Base-by-base conservation (phyloP, 1,139 yeast species). In the Lodderomyces oxycetoniae region DNA sequence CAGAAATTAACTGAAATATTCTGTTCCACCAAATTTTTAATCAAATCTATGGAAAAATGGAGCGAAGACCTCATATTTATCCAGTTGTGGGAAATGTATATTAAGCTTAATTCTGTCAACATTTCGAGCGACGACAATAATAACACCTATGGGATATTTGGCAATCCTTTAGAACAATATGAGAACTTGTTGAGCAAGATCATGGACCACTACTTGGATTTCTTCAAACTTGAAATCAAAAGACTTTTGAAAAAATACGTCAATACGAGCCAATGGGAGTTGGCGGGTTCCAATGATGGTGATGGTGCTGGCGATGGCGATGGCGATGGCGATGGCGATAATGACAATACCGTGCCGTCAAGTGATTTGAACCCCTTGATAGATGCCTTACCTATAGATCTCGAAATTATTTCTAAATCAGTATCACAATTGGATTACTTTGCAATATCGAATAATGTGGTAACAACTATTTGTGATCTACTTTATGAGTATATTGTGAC, bases 31-130 rank as follows among this genome's bases (percentile, higher is more conserved):
- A 67, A 68, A 38, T 80, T 63, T 41, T 63, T 77, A 4, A 60
- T 66, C 11, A 70, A 70, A 26, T 61, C 72, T 8, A 59, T 85
- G 54, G 72, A 68, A 26, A 62, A 61, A 33, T 82, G 91, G 89
- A 74, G 79, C 26, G 75, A 78, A 35, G 80, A 79, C 31, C 55
- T 79, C 30, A 66, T 79, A 8, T 84, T 80, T 49, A 60, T 82
- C 12, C 84, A 79, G 47, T 58, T 84, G 28, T 79, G 84, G 74
- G 53, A 60, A 24, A 56, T 64, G 3, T 71, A 59, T 60, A 30
- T 27, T 4, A 22, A 15, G 5, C 32, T 42, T 1, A 15, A 22
- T 17, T 11, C 25, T 3, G 15, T 9, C n/a, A 16, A 27, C 10
- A 42, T 57, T 17, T 38, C 52, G 2, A 43, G 38, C 5, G 24